phyloP scores from a whole-genome alignment of 2,329 filamentous ascomycete species.

The Microcyclospora pomicola region DNA sequence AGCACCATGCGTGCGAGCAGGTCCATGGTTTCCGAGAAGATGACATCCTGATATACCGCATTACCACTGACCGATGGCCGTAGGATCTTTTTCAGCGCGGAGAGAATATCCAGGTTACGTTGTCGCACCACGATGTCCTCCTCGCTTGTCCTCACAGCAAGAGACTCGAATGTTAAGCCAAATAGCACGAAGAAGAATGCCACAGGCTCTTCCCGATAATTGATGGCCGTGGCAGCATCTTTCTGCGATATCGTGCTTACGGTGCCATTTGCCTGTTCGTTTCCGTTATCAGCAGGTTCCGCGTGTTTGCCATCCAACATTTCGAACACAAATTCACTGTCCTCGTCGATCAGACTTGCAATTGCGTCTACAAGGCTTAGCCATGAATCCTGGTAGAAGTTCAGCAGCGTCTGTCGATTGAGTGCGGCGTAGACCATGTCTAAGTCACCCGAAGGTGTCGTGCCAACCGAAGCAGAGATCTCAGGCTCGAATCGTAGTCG shows the following conservation, averaged over 20 bases:
- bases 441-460: constrained; percentile 69
- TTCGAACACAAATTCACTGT: constrained; percentile 95
- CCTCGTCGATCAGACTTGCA: constrained; percentile 90
- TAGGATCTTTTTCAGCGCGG: constrained; percentile 86
- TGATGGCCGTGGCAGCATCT: constrained; percentile 56
- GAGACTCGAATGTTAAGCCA: constrained; percentile 87
- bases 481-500: constrained; percentile 90
- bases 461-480: constrained; percentile 79
- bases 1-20: constrained; percentile 82
- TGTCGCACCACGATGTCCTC: constrained; percentile 20
- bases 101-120: constrained; percentile 59
- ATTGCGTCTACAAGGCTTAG: constrained; percentile 94
- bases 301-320: constrained; percentile 71
- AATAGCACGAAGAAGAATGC: constrained; percentile 99
- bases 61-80: constrained; percentile 90
- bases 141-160: constrained; percentile 64
- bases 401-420: constrained; percentile 82
- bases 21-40: constrained; percentile 96
- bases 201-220: constrained; percentile 93
- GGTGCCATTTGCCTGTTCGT: constrained; percentile 9
- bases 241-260: constrained; percentile 34
- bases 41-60: constrained; percentile 87
- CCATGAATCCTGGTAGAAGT: constrained; percentile 97
- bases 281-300: constrained; percentile 6
- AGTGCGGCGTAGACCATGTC: constrained; percentile 91